A percentile compares a stretch with the other conserved stretches of the same genome.
phyloP scores from a whole-genome alignment of 768 basidiomycete genomes.

The Mycena indigotica region DNA sequence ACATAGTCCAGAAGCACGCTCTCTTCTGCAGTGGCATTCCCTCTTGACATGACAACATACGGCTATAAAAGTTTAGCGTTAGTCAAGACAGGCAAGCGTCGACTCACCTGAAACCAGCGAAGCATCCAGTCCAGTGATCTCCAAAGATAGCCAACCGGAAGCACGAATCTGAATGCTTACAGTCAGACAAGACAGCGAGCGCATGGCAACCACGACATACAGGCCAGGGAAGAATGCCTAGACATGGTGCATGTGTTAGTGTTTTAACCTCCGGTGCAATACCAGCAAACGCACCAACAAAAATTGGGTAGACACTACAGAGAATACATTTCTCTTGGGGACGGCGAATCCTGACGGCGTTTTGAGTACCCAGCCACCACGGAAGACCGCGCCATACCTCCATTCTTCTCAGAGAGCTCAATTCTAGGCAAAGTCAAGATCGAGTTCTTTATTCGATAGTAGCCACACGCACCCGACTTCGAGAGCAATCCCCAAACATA shows the following conservation, averaged over 20 bases:
- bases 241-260: too few relatives aligned
- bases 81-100: background rate
- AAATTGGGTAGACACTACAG: slow-evolving; percentile 50
- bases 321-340: slow-evolving; percentile 50
- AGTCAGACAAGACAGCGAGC: background rate
- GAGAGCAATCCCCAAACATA: slow-evolving; percentile 49
- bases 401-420: slow-evolving; percentile 40
- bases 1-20: slow-evolving; percentile 72
- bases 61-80: slow-evolving; percentile 46
- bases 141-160: slow-evolving; percentile 55
- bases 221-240: slow-evolving; percentile 64
- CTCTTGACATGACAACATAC: slow-evolving; percentile 58
- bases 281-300: slow-evolving; percentile 36
- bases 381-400: too few relatives aligned
- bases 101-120: slow-evolving; percentile 56
- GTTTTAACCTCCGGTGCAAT: too few relatives aligned
- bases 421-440: slow-evolving; percentile 2
- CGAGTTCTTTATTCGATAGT: too few relatives aligned
- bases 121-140: slow-evolving; percentile 55
- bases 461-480: slow-evolving; percentile 41
- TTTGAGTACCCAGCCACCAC: too few relatives aligned
- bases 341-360: slow-evolving; percentile 53
- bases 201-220: slow-evolving; percentile 28
- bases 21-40: slow-evolving; percentile 55
- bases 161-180: slow-evolving; percentile 38